Percentiles rank a stretch among this genome's conserved stretches.
phyloP scores from a whole-genome alignment of 495 filamentous ascomycete genomes.

The Chaetomidium leptoderma region DNA sequence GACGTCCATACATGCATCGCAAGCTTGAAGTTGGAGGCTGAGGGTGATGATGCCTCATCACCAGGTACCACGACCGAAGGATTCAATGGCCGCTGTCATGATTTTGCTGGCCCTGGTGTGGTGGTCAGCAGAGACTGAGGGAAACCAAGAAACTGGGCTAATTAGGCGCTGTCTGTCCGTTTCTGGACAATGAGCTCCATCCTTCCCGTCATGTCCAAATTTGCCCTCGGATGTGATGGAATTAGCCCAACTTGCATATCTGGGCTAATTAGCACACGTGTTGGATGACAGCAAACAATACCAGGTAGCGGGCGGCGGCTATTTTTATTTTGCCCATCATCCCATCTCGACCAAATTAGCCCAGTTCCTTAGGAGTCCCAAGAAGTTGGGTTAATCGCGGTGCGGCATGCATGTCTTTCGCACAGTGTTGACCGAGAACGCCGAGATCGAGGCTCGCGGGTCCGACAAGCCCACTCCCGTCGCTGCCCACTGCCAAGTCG shows the following conservation, averaged over 20 bases:
- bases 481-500: neutral
- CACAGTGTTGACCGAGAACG: conserved; percentile 18
- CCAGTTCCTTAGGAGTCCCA: neutral
- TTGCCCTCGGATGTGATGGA: conserved; percentile 17
- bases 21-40: neutral
- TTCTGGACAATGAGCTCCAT: conserved; percentile 14
- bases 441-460: conserved; percentile 15
- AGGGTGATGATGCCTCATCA: neutral
- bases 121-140: neutral
- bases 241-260: conserved; percentile 19
- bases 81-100: neutral
- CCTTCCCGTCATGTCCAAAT: neutral
- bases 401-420: neutral
- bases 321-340: conserved; percentile 23
- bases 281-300: conserved; percentile 5
- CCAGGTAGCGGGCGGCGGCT: conserved; percentile 11
- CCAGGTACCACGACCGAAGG: neutral
- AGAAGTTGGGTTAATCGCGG: conserved; percentile 16
- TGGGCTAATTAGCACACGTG: conserved; percentile 29
- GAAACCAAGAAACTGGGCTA: conserved; percentile 21
- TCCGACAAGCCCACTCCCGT: neutral
- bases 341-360: conserved; percentile 19
- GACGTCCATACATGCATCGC: neutral
- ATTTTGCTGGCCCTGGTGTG: neutral
- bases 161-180: conserved; percentile 30